Evolutionary conservation across 2,329 filamentous ascomycete species (phyloP).

Genomic region (Ceratocystis cubensis): DNA sequence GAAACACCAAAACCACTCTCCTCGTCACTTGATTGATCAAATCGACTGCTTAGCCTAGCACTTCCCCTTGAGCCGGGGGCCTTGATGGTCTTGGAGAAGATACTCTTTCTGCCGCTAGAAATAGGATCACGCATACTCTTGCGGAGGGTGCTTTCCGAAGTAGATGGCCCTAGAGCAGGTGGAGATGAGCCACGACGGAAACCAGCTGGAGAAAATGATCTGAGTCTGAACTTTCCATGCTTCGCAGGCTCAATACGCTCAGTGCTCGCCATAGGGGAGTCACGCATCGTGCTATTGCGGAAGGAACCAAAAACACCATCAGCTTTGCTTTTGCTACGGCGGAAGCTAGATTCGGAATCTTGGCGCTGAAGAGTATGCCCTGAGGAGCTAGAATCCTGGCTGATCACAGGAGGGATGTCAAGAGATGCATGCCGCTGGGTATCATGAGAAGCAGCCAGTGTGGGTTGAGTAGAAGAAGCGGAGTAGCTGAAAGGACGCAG

Average conservation of each 20-base stretch:
- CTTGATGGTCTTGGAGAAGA: slow-evolving; percentile 33
- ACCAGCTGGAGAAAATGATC: slow-evolving; percentile 57
- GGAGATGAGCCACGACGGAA: slow-evolving; percentile 33
- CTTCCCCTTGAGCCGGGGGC: slow-evolving; percentile 23
- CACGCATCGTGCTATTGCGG: slow-evolving; percentile 21
- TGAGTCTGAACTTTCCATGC: slow-evolving; percentile 55
- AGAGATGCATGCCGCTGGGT: neutral
- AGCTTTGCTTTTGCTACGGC: slow-evolving; percentile 1
- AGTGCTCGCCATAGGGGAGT: slow-evolving; percentile 48
- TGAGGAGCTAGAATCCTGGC: neutral
- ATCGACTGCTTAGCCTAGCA: slow-evolving; percentile 37
- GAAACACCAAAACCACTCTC: slow-evolving; percentile 28
- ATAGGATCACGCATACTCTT: slow-evolving; percentile 30
- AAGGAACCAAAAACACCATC: slow-evolving; percentile 1
- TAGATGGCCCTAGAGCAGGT: slow-evolving; percentile 32
- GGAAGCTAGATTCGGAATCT: slow-evolving; percentile 21
- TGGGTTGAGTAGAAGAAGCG: slow-evolving; percentile 1
- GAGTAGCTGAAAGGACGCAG: slow-evolving; percentile 16
- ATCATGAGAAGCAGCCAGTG: neutral
- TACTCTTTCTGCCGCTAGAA: slow-evolving; percentile 28
- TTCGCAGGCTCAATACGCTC: slow-evolving; percentile 25
- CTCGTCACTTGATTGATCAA: slow-evolving; percentile 62
- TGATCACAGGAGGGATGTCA: neutral
- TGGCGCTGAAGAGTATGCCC: slow-evolving; percentile 15
- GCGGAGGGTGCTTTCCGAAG: slow-evolving; percentile 33